Evolutionary conservation across 163 green algal species (phyloP).

Genomic region (Chlorella variabilis): DNA sequence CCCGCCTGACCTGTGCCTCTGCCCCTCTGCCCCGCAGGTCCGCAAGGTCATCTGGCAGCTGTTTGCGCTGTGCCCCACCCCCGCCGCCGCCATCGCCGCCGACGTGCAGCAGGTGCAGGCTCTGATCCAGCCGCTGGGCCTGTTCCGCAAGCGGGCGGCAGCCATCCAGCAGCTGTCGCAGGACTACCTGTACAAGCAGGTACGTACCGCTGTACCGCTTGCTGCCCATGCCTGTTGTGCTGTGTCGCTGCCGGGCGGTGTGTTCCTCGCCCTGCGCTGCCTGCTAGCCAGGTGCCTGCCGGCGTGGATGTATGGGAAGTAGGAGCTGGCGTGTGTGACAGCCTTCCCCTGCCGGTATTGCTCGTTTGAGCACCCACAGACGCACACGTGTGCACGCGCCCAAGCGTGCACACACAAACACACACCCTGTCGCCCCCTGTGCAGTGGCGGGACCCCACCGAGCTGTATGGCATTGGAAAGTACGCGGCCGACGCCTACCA

Average conservation of each 20-base stretch:
- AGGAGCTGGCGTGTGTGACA: too few relatives aligned
- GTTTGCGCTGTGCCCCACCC: conserved; percentile 75
- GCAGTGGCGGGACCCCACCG: conserved; percentile 76
- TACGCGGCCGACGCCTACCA: conserved; percentile 91
- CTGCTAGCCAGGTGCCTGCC: too few relatives aligned
- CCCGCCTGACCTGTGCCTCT: too few relatives aligned
- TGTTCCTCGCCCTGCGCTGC: too few relatives aligned
- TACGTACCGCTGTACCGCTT: conserved; percentile 3
- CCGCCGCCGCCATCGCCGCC: conserved; percentile 61
- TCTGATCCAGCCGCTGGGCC: conserved; percentile 81
- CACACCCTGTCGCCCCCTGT: too few relatives aligned
- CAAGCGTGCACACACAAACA: too few relatives aligned
- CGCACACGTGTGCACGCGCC: too few relatives aligned
- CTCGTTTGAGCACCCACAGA: too few relatives aligned
- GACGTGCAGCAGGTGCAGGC: conserved; percentile 34
- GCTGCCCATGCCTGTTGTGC: neutral
- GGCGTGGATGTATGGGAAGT: too few relatives aligned
- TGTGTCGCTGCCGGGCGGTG: too few relatives aligned
- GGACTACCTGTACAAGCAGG: conserved; percentile 80
- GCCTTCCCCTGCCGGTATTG: too few relatives aligned
- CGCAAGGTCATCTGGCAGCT: conserved; percentile 76
- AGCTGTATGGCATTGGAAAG: conserved; percentile 91
- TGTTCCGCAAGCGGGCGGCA: conserved; percentile 78
- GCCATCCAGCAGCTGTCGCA: conserved; percentile 80
- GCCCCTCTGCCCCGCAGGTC: conserved; percentile 43